These are phyloP conservation scores for Malus hybrid DNA, from an alignment of 331 rosid genomes.

Conservation along the genomic window DNA sequence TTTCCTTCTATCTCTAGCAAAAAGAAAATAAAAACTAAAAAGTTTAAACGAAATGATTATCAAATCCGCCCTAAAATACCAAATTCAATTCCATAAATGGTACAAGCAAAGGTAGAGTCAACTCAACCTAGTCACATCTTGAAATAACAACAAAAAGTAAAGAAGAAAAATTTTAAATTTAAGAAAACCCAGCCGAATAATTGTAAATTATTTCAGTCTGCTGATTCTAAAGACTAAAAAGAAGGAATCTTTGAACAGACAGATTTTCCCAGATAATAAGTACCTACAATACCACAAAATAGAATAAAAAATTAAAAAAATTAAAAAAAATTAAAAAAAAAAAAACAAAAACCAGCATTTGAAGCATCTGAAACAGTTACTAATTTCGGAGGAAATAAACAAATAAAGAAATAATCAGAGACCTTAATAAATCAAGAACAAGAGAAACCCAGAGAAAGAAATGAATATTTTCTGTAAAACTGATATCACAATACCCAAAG, in stretches of 20 bases:
- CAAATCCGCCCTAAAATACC: too few species aligned
- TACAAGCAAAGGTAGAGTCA: not conserved
- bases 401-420: not conserved
- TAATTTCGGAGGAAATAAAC: not conserved
- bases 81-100: not conserved
- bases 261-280: not conserved
- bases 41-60: too few species aligned
- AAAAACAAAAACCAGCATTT: not conserved
- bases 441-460: not conserved
- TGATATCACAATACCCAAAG: constrained; percentile 24
- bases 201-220: not conserved
- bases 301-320: not conserved
- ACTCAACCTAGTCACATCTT: not conserved
- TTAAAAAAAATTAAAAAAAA: too few species aligned
- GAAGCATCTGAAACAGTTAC: not conserved
- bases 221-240: not conserved
- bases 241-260: not conserved
- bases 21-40: not conserved
- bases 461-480: not conserved
- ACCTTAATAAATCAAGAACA: not conserved
- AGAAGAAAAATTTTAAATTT: not conserved
- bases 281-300: not conserved
- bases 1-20: not conserved
- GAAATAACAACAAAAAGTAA: not conserved
- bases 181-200: not conserved